phyloP scores from a whole-genome alignment of 2,329 filamentous ascomycete genomes.

The Phyllosticta citriasiana region DNA sequence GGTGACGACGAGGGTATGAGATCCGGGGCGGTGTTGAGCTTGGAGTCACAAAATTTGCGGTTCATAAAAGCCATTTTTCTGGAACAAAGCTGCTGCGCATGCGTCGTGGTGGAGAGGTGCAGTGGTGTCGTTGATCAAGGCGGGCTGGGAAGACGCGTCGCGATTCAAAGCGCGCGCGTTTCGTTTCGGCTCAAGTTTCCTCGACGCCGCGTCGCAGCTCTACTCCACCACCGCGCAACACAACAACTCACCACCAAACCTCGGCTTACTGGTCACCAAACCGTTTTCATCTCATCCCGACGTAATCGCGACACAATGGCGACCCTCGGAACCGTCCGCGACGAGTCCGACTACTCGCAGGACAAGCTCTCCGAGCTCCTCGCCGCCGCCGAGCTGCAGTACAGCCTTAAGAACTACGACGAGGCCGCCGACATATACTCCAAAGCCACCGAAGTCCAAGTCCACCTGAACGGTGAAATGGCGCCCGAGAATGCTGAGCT shows the following conservation, averaged over 20 bases:
- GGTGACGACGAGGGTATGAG: constrained; percentile 80
- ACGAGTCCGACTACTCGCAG: constrained; percentile 32
- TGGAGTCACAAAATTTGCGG: not conserved
- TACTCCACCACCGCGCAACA: not conserved
- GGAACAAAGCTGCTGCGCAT: not conserved
- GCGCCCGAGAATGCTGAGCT: constrained; percentile 84
- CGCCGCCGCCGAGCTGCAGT: constrained; percentile 72
- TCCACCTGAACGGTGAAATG: constrained; percentile 84
- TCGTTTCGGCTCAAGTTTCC: not conserved
- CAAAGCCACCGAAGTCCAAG: constrained; percentile 74
- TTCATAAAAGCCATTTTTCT: constrained; percentile 5
- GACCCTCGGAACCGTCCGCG: constrained; percentile 12
- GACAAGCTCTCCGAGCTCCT: constrained; percentile 67
- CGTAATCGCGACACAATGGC: not conserved
- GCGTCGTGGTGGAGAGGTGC: constrained; percentile 1
- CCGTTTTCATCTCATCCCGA: not conserved
- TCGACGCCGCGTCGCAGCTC: not conserved
- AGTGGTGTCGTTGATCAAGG: not conserved
- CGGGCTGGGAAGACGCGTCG: constrained; percentile 6
- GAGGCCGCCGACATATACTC: constrained; percentile 79
- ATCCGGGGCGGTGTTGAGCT: constrained; percentile 26
- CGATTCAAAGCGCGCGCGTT: constrained; percentile 1
- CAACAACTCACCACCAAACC: not conserved
- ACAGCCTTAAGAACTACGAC: constrained; percentile 79
- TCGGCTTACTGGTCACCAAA: not conserved